Base-by-base conservation (phyloP, 495 filamentous ascomycete genomes). In the Cenococcum geophilum region DNA sequence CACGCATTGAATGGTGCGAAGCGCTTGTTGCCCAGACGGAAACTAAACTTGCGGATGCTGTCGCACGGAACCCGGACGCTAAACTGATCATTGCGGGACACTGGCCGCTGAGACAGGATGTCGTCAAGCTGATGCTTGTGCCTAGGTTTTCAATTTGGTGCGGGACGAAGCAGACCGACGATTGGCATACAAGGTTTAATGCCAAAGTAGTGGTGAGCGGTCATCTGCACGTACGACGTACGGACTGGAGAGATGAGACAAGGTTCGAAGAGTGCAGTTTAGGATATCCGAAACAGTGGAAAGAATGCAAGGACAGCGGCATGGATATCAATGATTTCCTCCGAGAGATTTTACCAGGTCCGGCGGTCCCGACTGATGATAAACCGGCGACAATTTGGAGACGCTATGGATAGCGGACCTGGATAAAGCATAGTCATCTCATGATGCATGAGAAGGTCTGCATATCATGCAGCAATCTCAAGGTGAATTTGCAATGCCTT, bases 251-350 rank as follows among this genome's bases (percentile, higher is more conserved):
- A 34, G 73, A 73, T 43, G 65, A 63, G 27, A 70, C 70, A 55
- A 63, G 73, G 34, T 75, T 75, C 47, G 73, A 75, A 61, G 73
- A 75, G 58, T 60, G 64, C 20, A 70, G 66, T 56, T 48, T 73
- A 22, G 73, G 73, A 35, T 75, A 75, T 57, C 73, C 73, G 32
- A 57, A 68, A 42, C 73, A 75, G 50, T 75, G 73, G 73, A 68
- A 74, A 55, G 71, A 74, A 35, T 65, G 62, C 43, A 67, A 66
- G 50, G 72, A 74, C 36, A 60, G 56, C 3, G 73, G 72, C 9
- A 51, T 72, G 47, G 68, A 70, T 43, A 64, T 75, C 50, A 75
- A 75, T 48, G 61, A 69, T n/a, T 22, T 75, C 21, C 61, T 75
- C 35, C 56, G 73, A 25, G 73, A 75, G 63, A 73, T 75, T 20